phyloP scores from a whole-genome alignment of 2,329 filamentous ascomycete genomes.

The Neonectria faginata region DNA sequence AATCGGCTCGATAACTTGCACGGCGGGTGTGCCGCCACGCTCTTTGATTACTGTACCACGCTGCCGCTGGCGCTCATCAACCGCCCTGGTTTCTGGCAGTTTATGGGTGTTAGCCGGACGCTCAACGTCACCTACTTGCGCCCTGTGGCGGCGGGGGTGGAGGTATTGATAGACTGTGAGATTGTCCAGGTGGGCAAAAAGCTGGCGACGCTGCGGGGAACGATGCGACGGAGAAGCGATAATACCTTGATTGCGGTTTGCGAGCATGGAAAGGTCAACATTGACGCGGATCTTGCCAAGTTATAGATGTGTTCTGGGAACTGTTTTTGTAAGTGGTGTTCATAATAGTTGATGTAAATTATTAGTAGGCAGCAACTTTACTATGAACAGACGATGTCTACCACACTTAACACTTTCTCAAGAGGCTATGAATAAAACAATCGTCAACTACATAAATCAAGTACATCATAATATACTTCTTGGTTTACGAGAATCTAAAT shows the following conservation, averaged over 20 bases:
- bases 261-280: conserved; percentile 74
- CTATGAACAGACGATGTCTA: too few species aligned
- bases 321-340: background rate
- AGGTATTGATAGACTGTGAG: conserved; percentile 67
- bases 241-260: conserved; percentile 67
- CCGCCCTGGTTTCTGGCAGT: conserved; percentile 69
- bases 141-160: conserved; percentile 65
- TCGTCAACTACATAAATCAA: background rate
- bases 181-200: conserved; percentile 68
- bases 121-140: conserved; percentile 76
- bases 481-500: background rate
- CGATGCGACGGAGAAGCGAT: conserved; percentile 65
- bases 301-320: conserved; percentile 32
- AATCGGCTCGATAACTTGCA: conserved; percentile 69
- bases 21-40: conserved; percentile 72
- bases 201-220: conserved; percentile 64
- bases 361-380: background rate
- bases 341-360: background rate
- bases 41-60: conserved; percentile 76
- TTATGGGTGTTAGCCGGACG: conserved; percentile 73
- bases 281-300: conserved; percentile 58
- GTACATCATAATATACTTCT: background rate
- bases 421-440: background rate
- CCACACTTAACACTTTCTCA: too few species aligned
- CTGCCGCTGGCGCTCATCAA: conserved; percentile 67